Percentiles rank a stretch among this genome's conserved stretches.
These are phyloP conservation scores for Zoysia japonica DNA, from an alignment of 176 grass and related monocot genomes.

Conservation along the genomic window DNA sequence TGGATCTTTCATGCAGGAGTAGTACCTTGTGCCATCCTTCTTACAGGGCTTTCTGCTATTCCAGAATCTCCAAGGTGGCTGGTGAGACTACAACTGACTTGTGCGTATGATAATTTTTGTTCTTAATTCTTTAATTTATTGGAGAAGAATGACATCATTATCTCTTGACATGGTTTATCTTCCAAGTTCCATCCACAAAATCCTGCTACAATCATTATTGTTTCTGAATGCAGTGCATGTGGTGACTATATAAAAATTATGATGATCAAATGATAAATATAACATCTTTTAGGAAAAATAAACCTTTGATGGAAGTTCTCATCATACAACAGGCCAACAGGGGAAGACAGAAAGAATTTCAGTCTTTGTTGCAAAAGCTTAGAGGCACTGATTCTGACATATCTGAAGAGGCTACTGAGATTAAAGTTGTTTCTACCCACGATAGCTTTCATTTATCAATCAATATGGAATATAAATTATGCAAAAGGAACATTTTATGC, in stretches of 20 bases:
- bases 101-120: neutral
- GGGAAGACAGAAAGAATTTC: conserved; percentile 57
- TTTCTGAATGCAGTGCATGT: neutral
- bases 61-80: conserved; percentile 89
- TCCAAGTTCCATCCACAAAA: conserved; percentile 23
- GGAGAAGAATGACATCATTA: neutral
- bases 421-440: conserved; percentile 49
- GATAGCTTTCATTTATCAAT: conserved; percentile 8
- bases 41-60: conserved; percentile 64
- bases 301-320: conserved; percentile 6
- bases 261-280: conserved; percentile 7
- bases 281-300: conserved; percentile 10
- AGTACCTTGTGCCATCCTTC: conserved; percentile 60
- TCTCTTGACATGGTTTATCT: neutral
- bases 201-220: neutral
- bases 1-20: conserved; percentile 49
- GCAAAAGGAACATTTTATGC: conserved; percentile 20
- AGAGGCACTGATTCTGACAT: conserved; percentile 48
- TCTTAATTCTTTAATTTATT: neutral
- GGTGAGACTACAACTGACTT: conserved; percentile 42
- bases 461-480: neutral
- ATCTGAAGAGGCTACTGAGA: conserved; percentile 57
- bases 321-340: conserved; percentile 54
- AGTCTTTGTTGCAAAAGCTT: conserved; percentile 60
- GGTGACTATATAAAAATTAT: neutral